Base-by-base conservation (phyloP, 768 basidiomycete species). In the Russula vinacea region DNA sequence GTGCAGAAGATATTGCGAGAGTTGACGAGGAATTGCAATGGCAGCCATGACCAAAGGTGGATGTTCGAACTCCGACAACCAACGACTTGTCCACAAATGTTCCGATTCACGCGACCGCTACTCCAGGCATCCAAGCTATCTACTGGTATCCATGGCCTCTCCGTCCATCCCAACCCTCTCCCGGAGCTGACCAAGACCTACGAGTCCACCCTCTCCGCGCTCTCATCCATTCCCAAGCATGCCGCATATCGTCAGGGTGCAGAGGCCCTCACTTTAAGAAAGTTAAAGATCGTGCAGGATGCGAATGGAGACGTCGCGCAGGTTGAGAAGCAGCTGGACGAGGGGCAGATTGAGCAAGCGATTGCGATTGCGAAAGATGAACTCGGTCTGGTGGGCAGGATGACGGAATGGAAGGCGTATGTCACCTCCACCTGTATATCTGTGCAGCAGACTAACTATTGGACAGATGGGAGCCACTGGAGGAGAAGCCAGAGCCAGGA, bases 351-450 rank as follows among this genome's bases (percentile, higher is more conserved):
- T 49, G 95, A 98, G 78, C 82, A 93, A 74, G 83, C 89, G 39
- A 71, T 98, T 70, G 82, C 85, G 68, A 85, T 91, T 74, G 95
- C 94, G 13, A 77, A 85, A 69, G 89, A 90, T 71, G 95, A 98
- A 75, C 78, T 92, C 61, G 79, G 78, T 60, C 79, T 98, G 44
- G 90, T 81, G 5, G 78, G 78, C 37, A 90, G 90, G 76, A 90
- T 97, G 88, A 72, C 88, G n/a, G 89, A 94, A 72, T 98, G 93
- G 94, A 96, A 95, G 78, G 84, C 90, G 95, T 98, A 74, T 75
- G 94, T 88, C 58, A 22, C 22, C 58, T 33, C 56, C 55, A 22
- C 52, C 16, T 42, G 7, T 57, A 7, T 52, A 37, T 52, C 47
- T n/a, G 10, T 52, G 17, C 55, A 8, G 55, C 13, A 3, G 33